phyloP scores from a whole-genome alignment of 768 basidiomycete species.

The Multifurca ochricompacta region DNA sequence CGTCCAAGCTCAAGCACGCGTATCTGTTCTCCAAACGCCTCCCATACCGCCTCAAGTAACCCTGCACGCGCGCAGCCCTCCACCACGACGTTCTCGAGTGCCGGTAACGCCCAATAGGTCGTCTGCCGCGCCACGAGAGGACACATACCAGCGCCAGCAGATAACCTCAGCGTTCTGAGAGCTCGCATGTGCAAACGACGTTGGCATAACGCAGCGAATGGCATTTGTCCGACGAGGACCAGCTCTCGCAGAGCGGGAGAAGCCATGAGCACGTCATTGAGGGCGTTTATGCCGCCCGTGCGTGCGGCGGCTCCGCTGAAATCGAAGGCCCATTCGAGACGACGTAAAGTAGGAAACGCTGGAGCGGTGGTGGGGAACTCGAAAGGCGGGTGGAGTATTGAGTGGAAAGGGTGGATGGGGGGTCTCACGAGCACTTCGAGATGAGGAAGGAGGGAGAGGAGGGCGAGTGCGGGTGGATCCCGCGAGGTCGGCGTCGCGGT shows the following conservation, averaged over 20 bases:
- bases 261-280: slow-evolving; percentile 5
- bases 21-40: slow-evolving; percentile 1
- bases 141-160: background rate
- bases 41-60: slow-evolving; percentile 9
- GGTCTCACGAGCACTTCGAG: slow-evolving; percentile 20
- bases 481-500: slow-evolving; percentile 6
- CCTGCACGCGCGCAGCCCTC: background rate
- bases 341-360: background rate
- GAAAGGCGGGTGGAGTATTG: background rate
- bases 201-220: background rate
- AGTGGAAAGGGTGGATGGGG: background rate
- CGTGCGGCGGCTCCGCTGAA: slow-evolving; percentile 9
- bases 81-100: slow-evolving; percentile 13
- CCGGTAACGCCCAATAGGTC: slow-evolving; percentile 11
- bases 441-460: slow-evolving; percentile 9
- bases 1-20: slow-evolving; percentile 7
- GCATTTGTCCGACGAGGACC: slow-evolving; percentile 9
- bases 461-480: slow-evolving; percentile 2
- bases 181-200: background rate
- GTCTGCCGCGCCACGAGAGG: slow-evolving; percentile 13
- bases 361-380: slow-evolving; percentile 3
- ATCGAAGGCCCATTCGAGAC: slow-evolving; percentile 17
- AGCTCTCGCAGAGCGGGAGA: slow-evolving; percentile 5
- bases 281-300: slow-evolving; percentile 17
- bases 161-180: slow-evolving; percentile 9